Base-by-base conservation (phyloP, 176 grass and related monocot genomes). In the Aegilops sharonensis region DNA sequence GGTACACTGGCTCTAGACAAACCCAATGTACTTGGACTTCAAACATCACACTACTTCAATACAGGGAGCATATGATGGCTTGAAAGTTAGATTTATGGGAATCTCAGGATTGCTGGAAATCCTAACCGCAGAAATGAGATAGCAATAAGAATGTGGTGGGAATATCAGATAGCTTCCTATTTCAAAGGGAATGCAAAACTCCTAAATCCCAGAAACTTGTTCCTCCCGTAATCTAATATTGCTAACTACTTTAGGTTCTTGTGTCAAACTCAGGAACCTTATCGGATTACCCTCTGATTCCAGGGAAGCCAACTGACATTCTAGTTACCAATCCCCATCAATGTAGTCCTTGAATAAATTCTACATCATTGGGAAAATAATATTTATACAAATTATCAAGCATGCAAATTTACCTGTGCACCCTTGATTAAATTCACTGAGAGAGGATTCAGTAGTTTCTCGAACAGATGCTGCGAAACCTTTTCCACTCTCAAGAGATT, bases 401-500 rank as follows among this genome's bases (percentile, higher is more conserved):
- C 35, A 25, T 34, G 1, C 6, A 91, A 61, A 48, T 66, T 79
- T 91, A 88, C 89, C 89, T 77, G 81, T 70, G 64, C 70, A 88
- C 30, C 85, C 81, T 88, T 88, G 85, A 84, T 88, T 86, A 89
- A 95, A 98, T 18, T 90, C 95, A 12, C 77, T 83, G 78, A 95
- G 54, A 34, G 88, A 88, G 77, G 89, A 85, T 78, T 89, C 81
- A 36, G 88, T 90, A 87, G 88, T 90, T 17, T 89, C 92, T 61
- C 73, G 62, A 89, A 92, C 83, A 64, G 93, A 90, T 75, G 66
- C 86, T 27, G 89, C 81, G 70, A 95, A 93, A 75, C 73, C 84
- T 91, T 91, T 88, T 65, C 91, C 85, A 79, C 66, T 90, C 82
- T 92, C 87, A 32, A 95, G 74, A 64, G 86, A 90, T 59, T 80